Evolutionary conservation across 2,329 filamentous ascomycete species (phyloP).

Genomic region (Sclerotinia subarctica): DNA sequence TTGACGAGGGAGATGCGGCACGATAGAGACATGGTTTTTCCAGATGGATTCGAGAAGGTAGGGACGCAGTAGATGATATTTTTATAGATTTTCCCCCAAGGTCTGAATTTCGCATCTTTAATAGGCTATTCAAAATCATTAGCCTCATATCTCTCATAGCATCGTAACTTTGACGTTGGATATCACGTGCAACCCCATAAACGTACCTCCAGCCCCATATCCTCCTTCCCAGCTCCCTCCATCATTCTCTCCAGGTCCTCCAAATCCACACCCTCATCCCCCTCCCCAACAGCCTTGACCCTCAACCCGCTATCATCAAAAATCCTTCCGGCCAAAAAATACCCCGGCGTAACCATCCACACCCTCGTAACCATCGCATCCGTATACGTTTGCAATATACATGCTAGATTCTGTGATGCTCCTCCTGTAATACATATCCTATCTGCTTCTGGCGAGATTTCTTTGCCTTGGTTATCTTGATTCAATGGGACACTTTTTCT

Average conservation of each 20-base stretch:
- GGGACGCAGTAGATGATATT: constrained; percentile 88
- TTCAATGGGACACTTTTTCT: not conserved
- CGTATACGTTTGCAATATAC: constrained; percentile 73
- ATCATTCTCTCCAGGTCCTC: constrained; percentile 48
- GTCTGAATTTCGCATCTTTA: constrained; percentile 45
- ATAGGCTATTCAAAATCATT: constrained; percentile 19
- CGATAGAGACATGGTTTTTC: constrained; percentile 71
- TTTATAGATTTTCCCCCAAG: constrained; percentile 73
- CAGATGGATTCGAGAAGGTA: constrained; percentile 85
- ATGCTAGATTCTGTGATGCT: constrained; percentile 78
- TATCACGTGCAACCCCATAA: not conserved
- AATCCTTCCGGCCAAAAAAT: constrained; percentile 80
- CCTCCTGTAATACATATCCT: constrained; percentile 81
- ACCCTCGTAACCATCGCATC: constrained; percentile 75
- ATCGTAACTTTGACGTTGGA: not conserved
- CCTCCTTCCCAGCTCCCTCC: constrained; percentile 22
- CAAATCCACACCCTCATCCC: constrained; percentile 73
- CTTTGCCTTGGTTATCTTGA: not conserved
- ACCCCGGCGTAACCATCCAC: constrained; percentile 80
- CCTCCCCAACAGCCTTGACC: constrained; percentile 69
- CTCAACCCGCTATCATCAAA: constrained; percentile 79
- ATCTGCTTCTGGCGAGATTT: constrained; percentile 35
- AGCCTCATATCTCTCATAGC: not conserved
- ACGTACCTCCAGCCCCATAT: constrained; percentile 15
- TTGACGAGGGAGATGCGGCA: constrained; percentile 66